These are phyloP conservation scores for Oryza officinalis DNA, from an alignment of 176 grass and related monocot species.

Conservation along the genomic window DNA sequence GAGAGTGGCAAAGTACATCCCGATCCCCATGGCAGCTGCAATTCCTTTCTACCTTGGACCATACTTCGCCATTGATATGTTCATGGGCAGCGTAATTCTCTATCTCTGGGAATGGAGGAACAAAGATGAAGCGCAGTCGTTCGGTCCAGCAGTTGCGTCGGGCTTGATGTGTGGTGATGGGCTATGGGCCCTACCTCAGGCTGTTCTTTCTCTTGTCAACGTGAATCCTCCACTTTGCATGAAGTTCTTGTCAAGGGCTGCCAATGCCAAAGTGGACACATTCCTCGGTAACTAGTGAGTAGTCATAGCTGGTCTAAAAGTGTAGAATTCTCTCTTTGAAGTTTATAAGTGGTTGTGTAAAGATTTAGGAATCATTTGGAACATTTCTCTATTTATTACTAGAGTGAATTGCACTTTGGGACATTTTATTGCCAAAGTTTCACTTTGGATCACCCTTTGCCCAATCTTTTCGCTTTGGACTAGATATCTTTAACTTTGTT, in stretches of 20 bases:
- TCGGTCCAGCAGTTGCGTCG: conserved; percentile 50
- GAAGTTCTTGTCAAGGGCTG: conserved; percentile 59
- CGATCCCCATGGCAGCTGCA: conserved; percentile 57
- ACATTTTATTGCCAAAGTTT: too few relatives aligned
- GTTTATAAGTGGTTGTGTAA: conserved; percentile 13
- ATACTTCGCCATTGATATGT: conserved; percentile 66
- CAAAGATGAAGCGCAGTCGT: conserved; percentile 45
- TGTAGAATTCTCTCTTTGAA: background rate
- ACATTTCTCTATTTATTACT: background rate
- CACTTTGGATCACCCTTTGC: too few relatives aligned
- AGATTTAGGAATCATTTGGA: background rate
- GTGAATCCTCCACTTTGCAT: conserved; percentile 66
- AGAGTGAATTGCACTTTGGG: too few relatives aligned
- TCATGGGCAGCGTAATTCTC: conserved; percentile 43
- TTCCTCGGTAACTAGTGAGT: conserved; percentile 40
- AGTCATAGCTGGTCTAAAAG: background rate
- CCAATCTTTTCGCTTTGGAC: too few relatives aligned
- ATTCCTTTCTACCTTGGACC: conserved; percentile 69
- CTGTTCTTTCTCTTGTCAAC: conserved; percentile 53
- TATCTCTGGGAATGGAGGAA: conserved; percentile 50
- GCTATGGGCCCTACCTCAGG: conserved; percentile 57
- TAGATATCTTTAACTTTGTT: too few relatives aligned
- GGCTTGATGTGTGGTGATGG: conserved; percentile 62
- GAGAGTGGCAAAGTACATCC: conserved; percentile 46
- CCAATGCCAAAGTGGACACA: conserved; percentile 52